Evolutionary conservation across 768 basidiomycete species (phyloP).

Genomic region (Lentinula raphanica): DNA sequence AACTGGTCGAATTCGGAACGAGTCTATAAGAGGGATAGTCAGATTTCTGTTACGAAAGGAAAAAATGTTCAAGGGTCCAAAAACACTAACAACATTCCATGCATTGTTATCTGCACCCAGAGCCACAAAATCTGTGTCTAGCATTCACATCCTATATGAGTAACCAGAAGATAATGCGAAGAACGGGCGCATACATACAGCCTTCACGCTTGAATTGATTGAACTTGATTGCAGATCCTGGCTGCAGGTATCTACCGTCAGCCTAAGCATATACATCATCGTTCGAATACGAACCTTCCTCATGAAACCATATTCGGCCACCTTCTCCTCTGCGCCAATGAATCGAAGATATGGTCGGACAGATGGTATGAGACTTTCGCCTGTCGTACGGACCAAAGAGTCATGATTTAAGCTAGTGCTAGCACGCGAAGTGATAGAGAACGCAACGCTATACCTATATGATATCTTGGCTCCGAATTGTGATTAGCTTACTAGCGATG

Average conservation of each 20-base stretch:
- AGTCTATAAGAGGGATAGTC: constrained; percentile 26
- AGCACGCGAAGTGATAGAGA: constrained; percentile 22
- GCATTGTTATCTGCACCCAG: constrained; percentile 49
- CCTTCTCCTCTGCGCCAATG: constrained; percentile 51
- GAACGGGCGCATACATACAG: constrained; percentile 34
- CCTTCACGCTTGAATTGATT: constrained; percentile 63
- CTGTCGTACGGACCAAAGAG: too few relatives aligned
- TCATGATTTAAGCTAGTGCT: too few relatives aligned
- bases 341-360: constrained; percentile 54
- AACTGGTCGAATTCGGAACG: constrained; percentile 60
- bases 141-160: too few relatives aligned
- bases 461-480: constrained; percentile 9
- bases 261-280: background rate
- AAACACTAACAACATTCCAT: constrained; percentile 52
- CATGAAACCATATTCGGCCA: constrained; percentile 44
- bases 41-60: background rate
- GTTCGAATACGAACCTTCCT: constrained; percentile 34
- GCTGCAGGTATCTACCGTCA: constrained; percentile 27
- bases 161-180: background rate
- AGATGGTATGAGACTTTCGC: constrained; percentile 59
- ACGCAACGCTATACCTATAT: background rate
- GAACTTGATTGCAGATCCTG: constrained; percentile 60
- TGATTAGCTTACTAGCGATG: background rate
- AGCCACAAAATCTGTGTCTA: constrained; percentile 61
- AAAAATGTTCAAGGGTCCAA: background rate